phyloP scores from a whole-genome alignment of 2,329 filamentous ascomycete species.

The Alternaria sp. region DNA sequence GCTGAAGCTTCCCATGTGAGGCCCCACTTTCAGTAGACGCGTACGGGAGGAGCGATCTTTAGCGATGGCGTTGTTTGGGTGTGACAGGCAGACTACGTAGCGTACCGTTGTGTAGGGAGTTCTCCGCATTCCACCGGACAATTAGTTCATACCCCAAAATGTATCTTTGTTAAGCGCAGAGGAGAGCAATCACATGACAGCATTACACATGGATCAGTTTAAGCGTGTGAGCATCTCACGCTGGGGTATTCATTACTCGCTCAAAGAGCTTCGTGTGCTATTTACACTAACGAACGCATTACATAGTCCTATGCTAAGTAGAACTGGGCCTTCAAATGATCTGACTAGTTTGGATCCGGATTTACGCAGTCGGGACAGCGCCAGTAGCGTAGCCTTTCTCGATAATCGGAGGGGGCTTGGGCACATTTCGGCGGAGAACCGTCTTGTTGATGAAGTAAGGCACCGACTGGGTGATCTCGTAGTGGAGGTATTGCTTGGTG shows the following conservation, averaged over 20 bases:
- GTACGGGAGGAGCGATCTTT: not conserved
- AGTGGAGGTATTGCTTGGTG: conserved; percentile 45
- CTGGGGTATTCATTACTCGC: not conserved
- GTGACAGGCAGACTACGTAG: not conserved
- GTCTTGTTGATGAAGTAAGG: conserved; percentile 54
- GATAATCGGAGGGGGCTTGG: conserved; percentile 50
- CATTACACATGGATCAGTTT: not conserved
- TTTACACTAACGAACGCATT: not conserved
- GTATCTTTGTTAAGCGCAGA: not conserved
- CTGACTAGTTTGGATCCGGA: not conserved
- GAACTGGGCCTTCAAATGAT: not conserved
- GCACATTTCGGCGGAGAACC: conserved; percentile 46
- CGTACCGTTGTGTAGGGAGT: not conserved
- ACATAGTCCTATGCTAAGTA: not conserved
- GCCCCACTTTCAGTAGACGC: not conserved
- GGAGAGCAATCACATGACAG: not conserved
- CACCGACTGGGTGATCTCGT: conserved; percentile 49
- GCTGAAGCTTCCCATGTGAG: not conserved
- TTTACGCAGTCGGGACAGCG: conserved; percentile 3
- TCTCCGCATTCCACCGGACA: not conserved
- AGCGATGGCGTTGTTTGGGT: not conserved
- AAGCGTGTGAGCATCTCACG: not conserved
- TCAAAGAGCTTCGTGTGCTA: not conserved
- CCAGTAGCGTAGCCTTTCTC: conserved; percentile 29
- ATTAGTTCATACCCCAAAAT: not conserved